Conservation (phyloP, 2,329 filamentous ascomycete species). For the Purpureocillium lavendulum region DNA sequence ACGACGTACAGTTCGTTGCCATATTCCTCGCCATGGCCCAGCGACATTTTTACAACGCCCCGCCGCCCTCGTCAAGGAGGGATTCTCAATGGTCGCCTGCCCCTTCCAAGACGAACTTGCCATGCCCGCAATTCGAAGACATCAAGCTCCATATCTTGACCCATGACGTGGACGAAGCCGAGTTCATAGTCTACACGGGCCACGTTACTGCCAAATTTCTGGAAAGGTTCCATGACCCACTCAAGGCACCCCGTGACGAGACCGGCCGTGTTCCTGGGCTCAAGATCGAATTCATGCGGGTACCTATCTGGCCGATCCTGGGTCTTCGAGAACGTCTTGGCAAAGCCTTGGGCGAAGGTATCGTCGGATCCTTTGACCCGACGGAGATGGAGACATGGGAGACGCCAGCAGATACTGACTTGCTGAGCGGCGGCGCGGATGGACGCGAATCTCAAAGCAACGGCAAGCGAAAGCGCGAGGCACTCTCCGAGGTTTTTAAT, state of each 20-base stretch:
- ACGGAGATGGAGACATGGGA: slow-evolving; percentile 38
- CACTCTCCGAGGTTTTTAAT: slow-evolving; percentile 28
- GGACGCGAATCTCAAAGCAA: not conserved
- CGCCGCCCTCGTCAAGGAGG: slow-evolving; percentile 11
- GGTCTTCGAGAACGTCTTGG: slow-evolving; percentile 48
- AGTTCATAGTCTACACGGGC: slow-evolving; percentile 46
- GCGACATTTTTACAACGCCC: slow-evolving; percentile 36
- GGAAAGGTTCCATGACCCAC: slow-evolving; percentile 39
- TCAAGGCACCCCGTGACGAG: slow-evolving; percentile 24
- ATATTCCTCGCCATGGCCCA: slow-evolving; percentile 51
- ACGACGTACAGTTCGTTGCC: slow-evolving; percentile 44
- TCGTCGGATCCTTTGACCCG: slow-evolving; percentile 34
- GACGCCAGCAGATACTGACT: slow-evolving; percentile 21
- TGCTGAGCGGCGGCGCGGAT: slow-evolving; percentile 9
- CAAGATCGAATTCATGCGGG: slow-evolving; percentile 36
- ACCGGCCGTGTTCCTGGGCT: slow-evolving; percentile 23
- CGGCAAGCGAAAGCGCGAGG: slow-evolving; percentile 25
- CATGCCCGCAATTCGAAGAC: slow-evolving; percentile 31
- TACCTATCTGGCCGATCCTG: slow-evolving; percentile 46
- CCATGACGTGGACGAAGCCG: slow-evolving; percentile 36
- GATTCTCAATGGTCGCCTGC: slow-evolving; percentile 16
- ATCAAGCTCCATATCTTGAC: slow-evolving; percentile 42
- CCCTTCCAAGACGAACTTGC: slow-evolving; percentile 9
- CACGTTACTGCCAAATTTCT: slow-evolving; percentile 40
- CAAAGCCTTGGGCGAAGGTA: slow-evolving; percentile 40